Evolutionary conservation across 352 stramenopile genomes (phyloP), one percentile per base, ranked within the genome.

Genomic region (Thraustochytrium striatum): DNA sequence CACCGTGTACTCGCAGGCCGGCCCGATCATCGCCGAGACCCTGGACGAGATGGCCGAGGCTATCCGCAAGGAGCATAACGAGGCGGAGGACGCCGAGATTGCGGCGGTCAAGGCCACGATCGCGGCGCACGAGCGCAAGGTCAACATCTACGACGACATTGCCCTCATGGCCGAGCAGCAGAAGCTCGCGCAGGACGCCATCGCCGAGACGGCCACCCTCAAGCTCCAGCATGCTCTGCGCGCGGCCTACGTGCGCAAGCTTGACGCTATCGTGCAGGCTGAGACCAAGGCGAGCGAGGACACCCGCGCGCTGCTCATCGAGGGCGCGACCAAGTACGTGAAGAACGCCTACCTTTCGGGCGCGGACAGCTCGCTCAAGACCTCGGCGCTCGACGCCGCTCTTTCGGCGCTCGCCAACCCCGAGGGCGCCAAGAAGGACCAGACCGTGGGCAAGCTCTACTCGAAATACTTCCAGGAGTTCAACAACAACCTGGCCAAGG

Each of bases 1-100:
- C 58, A 80, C 70, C 33, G 47, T 80, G 16, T 80, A 80, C 70
- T 80, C 70, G 36, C 53, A 39, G 21, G 70, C 57, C n/a, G 70
- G 70, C 58, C 55, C 70, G 8, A 55, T 70, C 16, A 80, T 80
- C 55, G 70, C 70, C 70, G 70, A 80, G 58, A 72, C 58, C 32
- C 25, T 80, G 11, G 70, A 80, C 70, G 65, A 75, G 65, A 75
- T 61, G 44, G 68, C 58, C 41, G 25, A 21, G 30, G 19, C 21
- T 11, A 61, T 75, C 65, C 41, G 39, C 33, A 72, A 32, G 30
- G 44, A 75, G 65, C 9, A 30, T 32, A 21, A 9, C 44, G 50
- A 58, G 44, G 41, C 61, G 41, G 21, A 75, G 65, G 11, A 58
- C 3, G 65, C 65, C 30, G 65, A 75, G 35, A 75, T 75, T 9